Base-by-base conservation (phyloP, 768 basidiomycete genomes). In the Rhodosporidiobolus odoratus region DNA sequence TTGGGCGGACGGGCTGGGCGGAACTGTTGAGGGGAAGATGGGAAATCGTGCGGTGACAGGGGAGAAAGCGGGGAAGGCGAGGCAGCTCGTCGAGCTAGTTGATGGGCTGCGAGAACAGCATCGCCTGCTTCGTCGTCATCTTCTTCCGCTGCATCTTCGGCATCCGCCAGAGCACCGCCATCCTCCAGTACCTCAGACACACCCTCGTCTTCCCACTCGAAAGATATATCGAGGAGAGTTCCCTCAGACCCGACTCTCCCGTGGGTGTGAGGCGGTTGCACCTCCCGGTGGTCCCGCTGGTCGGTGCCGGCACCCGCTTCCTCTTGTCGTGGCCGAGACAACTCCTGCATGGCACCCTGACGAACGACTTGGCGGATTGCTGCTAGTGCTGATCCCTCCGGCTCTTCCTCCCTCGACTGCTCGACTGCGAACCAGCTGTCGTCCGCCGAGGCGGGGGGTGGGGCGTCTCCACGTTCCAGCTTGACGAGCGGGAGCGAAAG, bases 121-220 rank as follows among this genome's bases (percentile, higher is more conserved):
- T 58, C 65, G 1, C 34, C 65, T 2, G 65, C 57, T 13, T n/a
- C 32, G 0, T 59, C 48, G 47, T 58, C 48, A 27, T 58, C 57
- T 12, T 62, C 59, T 10, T 61, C 43, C 12, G 37, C 59, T 4
- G 38, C 41, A 35, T 48, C 34, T 23, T 50, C 41, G 9, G 32
- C 50, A 40, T 64, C 68, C 32, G 68, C 68, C 12, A 69, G 13
- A 16, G 53, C 45, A 3, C 60, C 65, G 9, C 40, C 25, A 35
- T 58, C 69, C 23, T 62, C 61, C 43, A 69, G 63, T 6, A 58
- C 58, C 57, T 71, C 70, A 12, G 50, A 59, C 41, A 27, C 37
- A 2, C 48, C 61, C 2, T 63, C 65, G 2, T 58, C 35, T 35
- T 69, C 62, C 68, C 68, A 69, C 10, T 69, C 68, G 68, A 69